These are phyloP conservation scores for Biscutella laevigata DNA, from an alignment of 441 rosid species.

Conservation along the genomic window DNA sequence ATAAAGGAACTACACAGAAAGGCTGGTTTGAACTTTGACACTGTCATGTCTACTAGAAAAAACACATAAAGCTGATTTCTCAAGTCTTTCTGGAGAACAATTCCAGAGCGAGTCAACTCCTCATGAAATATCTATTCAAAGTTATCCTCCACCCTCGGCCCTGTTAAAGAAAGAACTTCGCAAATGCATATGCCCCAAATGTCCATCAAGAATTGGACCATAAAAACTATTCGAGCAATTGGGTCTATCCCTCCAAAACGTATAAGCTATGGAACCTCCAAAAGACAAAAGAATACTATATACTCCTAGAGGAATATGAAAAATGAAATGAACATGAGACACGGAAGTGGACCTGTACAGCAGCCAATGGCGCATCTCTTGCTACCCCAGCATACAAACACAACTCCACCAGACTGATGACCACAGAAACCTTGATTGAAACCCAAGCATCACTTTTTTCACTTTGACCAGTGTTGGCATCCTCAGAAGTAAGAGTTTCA, in stretches of 20 bases:
- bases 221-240: not conserved
- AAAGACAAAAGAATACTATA: constrained; percentile 4
- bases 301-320: constrained; percentile 17
- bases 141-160: not conserved
- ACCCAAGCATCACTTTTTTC: constrained; percentile 48
- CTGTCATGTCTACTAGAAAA: constrained; percentile 3
- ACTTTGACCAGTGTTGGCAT: constrained; percentile 28
- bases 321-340: constrained; percentile 14
- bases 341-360: constrained; percentile 54
- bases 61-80: not conserved
- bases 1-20: not conserved
- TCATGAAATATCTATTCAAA: not conserved
- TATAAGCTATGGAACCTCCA: constrained; percentile 7
- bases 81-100: constrained; percentile 10
- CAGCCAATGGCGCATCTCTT: constrained; percentile 74
- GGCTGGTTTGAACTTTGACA: constrained; percentile 5
- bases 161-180: constrained; percentile 6
- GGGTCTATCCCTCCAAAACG: constrained; percentile 5
- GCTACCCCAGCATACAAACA: constrained; percentile 63
- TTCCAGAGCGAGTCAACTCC: not conserved
- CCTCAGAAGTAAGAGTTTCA: constrained; percentile 40
- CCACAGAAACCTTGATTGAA: constrained; percentile 61
- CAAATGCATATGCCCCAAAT: constrained; percentile 9
- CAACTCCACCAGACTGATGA: constrained; percentile 68
- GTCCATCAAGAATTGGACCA: not conserved